Conservation (phyloP, 2,329 filamentous ascomycete species). For the Penicillium hordei region DNA sequence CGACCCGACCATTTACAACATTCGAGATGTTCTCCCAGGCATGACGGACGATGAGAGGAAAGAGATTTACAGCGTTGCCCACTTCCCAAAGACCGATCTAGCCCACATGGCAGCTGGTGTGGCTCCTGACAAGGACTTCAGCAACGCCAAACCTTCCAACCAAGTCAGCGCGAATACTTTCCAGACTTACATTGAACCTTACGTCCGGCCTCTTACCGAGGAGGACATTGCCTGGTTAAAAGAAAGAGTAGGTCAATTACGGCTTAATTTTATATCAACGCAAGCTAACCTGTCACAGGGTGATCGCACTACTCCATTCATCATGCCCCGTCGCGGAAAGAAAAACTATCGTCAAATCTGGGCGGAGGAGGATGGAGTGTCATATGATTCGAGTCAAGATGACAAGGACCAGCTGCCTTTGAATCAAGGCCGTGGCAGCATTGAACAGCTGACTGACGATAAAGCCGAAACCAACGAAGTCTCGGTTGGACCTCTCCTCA, state of each 20-base stretch:
- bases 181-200: constrained; percentile 87
- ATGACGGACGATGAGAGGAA: constrained; percentile 86
- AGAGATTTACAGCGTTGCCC: constrained; percentile 81
- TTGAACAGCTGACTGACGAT: constrained; percentile 84
- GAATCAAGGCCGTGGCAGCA: constrained; percentile 79
- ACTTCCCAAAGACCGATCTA: constrained; percentile 78
- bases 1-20: constrained; percentile 93
- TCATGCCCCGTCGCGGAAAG: constrained; percentile 81
- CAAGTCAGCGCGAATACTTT: constrained; percentile 95
- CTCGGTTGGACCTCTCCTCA: constrained; percentile 81
- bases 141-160: constrained; percentile 85
- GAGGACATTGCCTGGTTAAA: constrained; percentile 92
- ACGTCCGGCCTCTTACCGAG: constrained; percentile 83
- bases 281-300: constrained; percentile 48
- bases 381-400: constrained; percentile 65
- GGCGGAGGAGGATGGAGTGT: constrained; percentile 86
- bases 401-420: constrained; percentile 66
- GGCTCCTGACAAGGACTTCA: constrained; percentile 93
- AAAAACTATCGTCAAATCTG: constrained; percentile 86
- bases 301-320: constrained; percentile 78
- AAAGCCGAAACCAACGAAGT: constrained; percentile 85
- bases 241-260: constrained; percentile 61
- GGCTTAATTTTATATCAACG: neutral
- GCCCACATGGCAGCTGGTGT: constrained; percentile 82
- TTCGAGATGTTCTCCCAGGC: constrained; percentile 68